Conservation (phyloP, 305 asterid species). For the Solanum hybrid region DNA sequence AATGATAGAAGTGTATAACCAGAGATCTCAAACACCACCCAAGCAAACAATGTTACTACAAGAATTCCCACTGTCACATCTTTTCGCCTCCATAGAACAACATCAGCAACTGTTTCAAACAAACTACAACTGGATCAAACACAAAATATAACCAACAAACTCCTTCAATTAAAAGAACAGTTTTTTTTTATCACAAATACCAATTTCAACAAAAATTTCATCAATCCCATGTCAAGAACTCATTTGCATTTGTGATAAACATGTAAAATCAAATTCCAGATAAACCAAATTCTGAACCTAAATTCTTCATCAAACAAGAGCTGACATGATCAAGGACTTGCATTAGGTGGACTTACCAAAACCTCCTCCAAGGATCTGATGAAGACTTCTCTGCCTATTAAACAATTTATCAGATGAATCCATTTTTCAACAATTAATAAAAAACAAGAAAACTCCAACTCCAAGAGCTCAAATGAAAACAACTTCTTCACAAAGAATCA, state of each 20-base stretch:
- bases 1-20: slow-evolving; percentile 66
- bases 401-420: slow-evolving; percentile 43
- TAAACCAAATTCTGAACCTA: neutral
- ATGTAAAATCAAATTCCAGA: neutral
- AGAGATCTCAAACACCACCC: slow-evolving; percentile 82
- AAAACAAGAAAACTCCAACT: slow-evolving; percentile 12
- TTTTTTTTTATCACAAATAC: neutral
- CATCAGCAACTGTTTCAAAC: slow-evolving; percentile 69
- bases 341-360: slow-evolving; percentile 36
- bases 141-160: neutral
- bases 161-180: neutral
- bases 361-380: slow-evolving; percentile 74
- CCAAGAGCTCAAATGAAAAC: slow-evolving; percentile 15
- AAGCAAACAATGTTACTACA: slow-evolving; percentile 46
- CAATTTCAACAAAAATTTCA: neutral
- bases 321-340: neutral
- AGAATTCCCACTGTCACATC: slow-evolving; percentile 45
- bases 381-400: slow-evolving; percentile 46
- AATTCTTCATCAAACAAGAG: neutral
- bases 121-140: slow-evolving; percentile 14
- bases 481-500: neutral
- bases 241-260: neutral
- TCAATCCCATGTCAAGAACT: neutral
- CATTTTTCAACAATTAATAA: slow-evolving; percentile 28
- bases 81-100: slow-evolving; percentile 66